Base-by-base conservation (phyloP, 2,329 filamentous ascomycete species). In the Microascus cirrosus region DNA sequence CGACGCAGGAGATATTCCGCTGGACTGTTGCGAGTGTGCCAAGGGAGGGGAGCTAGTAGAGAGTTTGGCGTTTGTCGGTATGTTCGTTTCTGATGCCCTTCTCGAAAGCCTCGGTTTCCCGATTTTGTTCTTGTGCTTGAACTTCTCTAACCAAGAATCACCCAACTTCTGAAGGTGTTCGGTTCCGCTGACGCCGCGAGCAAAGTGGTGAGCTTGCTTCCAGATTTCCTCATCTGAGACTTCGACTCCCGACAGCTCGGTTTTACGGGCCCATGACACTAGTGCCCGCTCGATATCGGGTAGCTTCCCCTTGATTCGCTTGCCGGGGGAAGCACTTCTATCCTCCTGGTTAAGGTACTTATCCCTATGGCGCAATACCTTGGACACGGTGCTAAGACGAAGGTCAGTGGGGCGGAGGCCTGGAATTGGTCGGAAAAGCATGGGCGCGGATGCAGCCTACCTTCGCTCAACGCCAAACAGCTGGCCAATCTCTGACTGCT, bases 391-490 rank as follows among this genome's bases (percentile, higher is more conserved):
- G 75, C 94, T 99, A 70, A 58, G 28, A 59, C 5, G 13, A 25
- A 13, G 25, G 36, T 48, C 25, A 25, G 51, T 54, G 13, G 4
- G 6, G 48, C 8, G 18, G 12, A 15, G 15, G 34, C 32, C 15
- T 7, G 12, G 34, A 11, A 11, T n/a, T n/a, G 51, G 13, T 24
- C 15, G 32, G 20, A 20, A 36, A 4, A 32, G 11, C 18, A 42
- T 45, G 20, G n/a, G 20, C 15, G 22, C 22, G 54, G 48, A 54
- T 34, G 11, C 1, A 32, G 24, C 75, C 70, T 85, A 97, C 94
- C 94, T 97, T 86, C 94, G 79, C 75, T 99, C 94, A 56, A 99
- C 94, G 39, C 92, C 93, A 73, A 99, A 99, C 69, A 91, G 85
- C 60, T 86, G 87, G 73, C 94, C 94, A 73, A 99, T 99, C 68